phyloP scores from a whole-genome alignment of 257 asterid genomes.

The Parsonsia alboflavescens region DNA sequence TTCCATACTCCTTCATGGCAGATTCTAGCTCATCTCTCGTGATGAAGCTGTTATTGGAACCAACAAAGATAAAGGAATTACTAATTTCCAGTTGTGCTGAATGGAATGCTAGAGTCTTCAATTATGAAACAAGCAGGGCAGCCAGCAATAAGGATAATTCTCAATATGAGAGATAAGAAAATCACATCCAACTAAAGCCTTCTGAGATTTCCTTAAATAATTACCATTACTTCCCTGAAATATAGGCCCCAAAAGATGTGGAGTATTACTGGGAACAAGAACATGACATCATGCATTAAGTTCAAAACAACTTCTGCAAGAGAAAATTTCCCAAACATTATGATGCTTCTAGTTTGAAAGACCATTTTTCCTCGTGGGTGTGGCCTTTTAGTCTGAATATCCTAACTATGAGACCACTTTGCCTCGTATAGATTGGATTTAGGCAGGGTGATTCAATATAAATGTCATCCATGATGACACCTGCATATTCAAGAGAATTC shows the following conservation, averaged over 20 bases:
- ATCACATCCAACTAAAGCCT: background rate
- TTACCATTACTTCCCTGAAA: background rate
- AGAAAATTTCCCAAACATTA: background rate
- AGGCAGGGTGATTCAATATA: too few species aligned
- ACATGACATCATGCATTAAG: background rate
- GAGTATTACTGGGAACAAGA: background rate
- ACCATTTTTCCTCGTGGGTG: background rate
- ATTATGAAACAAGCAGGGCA: background rate
- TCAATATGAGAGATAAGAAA: background rate
- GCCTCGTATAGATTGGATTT: background rate
- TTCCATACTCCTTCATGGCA: slow-evolving; percentile 81
- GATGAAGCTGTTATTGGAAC: slow-evolving; percentile 46
- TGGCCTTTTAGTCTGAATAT: background rate
- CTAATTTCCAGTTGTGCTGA: background rate
- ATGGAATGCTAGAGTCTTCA: background rate
- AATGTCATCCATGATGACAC: background rate
- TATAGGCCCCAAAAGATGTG: background rate
- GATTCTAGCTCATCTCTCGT: slow-evolving; percentile 74
- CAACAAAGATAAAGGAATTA: background rate
- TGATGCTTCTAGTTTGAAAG: background rate
- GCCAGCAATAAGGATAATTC: background rate
- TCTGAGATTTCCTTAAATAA: background rate
- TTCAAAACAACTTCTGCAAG: background rate
- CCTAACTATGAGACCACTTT: background rate
- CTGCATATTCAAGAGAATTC: background rate